These are phyloP conservation scores for Fragilaria radians DNA, from an alignment of 108 stramenopile genomes.

Conservation along the genomic window DNA sequence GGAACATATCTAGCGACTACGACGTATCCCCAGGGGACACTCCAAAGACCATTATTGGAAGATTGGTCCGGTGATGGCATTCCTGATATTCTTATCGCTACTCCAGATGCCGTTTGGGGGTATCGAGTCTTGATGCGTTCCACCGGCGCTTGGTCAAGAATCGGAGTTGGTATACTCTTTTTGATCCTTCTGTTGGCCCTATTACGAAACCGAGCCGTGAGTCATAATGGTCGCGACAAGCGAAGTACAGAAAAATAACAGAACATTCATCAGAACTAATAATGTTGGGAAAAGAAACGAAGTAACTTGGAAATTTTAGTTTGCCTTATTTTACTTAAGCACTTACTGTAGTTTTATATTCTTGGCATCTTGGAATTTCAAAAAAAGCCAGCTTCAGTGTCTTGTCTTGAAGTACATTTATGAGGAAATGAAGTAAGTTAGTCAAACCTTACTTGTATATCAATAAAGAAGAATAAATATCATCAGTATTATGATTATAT, in stretches of 20 bases:
- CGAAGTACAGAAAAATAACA: slow-evolving; percentile 48
- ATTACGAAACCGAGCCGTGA: slow-evolving; percentile 52
- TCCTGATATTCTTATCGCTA: slow-evolving; percentile 62
- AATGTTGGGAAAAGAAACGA: too few species aligned
- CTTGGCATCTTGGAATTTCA: too few species aligned
- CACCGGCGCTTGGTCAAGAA: slow-evolving; percentile 42
- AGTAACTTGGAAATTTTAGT: too few species aligned
- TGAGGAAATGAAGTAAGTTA: too few species aligned
- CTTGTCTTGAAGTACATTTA: too few species aligned
- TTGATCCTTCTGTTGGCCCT: slow-evolving; percentile 53
- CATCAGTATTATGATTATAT: too few species aligned
- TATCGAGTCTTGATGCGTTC: slow-evolving; percentile 53
- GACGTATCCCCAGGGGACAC: slow-evolving; percentile 54
- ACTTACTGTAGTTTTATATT: too few species aligned
- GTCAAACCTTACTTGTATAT: too few species aligned
- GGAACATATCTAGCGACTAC: slow-evolving; percentile 55
- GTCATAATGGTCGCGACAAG: slow-evolving; percentile 23
- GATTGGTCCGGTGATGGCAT: slow-evolving; percentile 84
- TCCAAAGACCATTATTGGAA: slow-evolving; percentile 43
- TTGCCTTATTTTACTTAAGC: too few species aligned
- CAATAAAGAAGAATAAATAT: too few species aligned
- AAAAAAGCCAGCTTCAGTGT: too few species aligned
- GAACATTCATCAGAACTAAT: not conserved
- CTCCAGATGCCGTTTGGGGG: slow-evolving; percentile 76
- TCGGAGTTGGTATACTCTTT: slow-evolving; percentile 56